Percentiles rank a stretch among this genome's conserved stretches.
Evolutionary conservation across 2,329 filamentous ascomycete genomes (phyloP).

Genomic region (Akanthomyces dipterigenus): DNA sequence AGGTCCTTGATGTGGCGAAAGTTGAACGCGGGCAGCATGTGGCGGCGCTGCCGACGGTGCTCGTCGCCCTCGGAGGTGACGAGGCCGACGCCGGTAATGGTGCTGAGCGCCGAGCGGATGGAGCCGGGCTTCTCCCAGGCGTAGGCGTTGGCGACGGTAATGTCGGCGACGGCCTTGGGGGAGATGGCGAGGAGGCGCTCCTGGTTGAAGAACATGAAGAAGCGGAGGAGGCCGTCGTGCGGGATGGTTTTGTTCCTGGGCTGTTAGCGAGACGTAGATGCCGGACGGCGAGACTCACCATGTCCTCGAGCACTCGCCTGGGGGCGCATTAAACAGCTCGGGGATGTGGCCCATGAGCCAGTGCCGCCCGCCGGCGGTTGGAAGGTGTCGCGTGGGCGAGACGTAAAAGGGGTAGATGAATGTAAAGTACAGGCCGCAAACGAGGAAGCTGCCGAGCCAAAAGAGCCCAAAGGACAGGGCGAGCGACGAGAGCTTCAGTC

Average conservation of each 20-base stretch:
- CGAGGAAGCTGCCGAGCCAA: conserved; percentile 24
- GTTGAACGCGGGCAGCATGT: conserved; percentile 75
- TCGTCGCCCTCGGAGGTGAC: conserved; percentile 85
- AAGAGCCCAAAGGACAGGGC: conserved; percentile 26
- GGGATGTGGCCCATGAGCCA: conserved; percentile 43
- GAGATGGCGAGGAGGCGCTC: conserved; percentile 57
- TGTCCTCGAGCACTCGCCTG: conserved; percentile 38
- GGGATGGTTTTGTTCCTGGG: conserved; percentile 54
- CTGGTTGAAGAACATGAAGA: conserved; percentile 53
- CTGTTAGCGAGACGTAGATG: conserved; percentile 23
- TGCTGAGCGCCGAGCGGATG: conserved; percentile 49
- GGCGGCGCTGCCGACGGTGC: conserved; percentile 74
- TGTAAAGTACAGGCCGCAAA: conserved; percentile 26
- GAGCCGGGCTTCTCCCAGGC: conserved; percentile 58
- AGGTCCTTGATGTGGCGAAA: conserved; percentile 80
- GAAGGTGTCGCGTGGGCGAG: conserved; percentile 37
- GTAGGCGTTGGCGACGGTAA: conserved; percentile 62
- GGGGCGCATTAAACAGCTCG: conserved; percentile 32
- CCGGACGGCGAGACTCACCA: conserved; percentile 33
- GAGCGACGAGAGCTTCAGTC: conserved; percentile 18
- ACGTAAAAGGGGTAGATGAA: conserved; percentile 36
- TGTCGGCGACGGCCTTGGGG: conserved; percentile 61
- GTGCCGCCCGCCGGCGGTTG: conserved; percentile 34
- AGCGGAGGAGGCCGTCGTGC: conserved; percentile 64
- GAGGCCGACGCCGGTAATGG: conserved; percentile 63